Conservation (phyloP, 2,329 filamentous ascomycete genomes). For the Lachnellula occidentalis region DNA sequence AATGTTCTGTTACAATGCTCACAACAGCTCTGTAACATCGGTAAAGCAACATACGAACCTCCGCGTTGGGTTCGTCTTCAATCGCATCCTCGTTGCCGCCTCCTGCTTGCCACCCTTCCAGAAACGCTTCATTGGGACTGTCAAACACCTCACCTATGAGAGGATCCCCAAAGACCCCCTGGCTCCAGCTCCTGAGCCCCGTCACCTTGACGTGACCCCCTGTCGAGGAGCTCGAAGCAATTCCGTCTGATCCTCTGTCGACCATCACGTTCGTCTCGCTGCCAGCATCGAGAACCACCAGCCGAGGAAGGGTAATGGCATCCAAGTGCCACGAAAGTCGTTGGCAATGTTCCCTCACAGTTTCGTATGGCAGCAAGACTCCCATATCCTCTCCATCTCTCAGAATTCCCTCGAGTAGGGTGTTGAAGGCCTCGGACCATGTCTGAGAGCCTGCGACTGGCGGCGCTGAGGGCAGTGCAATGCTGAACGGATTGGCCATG, state of each 20-base stretch:
- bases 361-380: slow-evolving; percentile 51
- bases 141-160: slow-evolving; percentile 47
- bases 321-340: slow-evolving; percentile 47
- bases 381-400: slow-evolving; percentile 56
- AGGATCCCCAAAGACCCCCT: slow-evolving; percentile 55
- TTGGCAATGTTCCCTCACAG: slow-evolving; percentile 47
- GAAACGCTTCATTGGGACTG: slow-evolving; percentile 39
- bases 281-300: slow-evolving; percentile 50
- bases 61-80: slow-evolving; percentile 39
- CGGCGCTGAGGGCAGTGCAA: slow-evolving; percentile 1
- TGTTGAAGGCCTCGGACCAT: slow-evolving; percentile 54
- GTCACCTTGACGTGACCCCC: slow-evolving; percentile 32
- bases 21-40: slow-evolving; percentile 51
- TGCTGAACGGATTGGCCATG: slow-evolving; percentile 17
- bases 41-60: slow-evolving; percentile 49
- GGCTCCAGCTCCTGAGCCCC: slow-evolving; percentile 54
- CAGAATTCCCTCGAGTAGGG: slow-evolving; percentile 49
- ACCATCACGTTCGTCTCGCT: slow-evolving; percentile 48
- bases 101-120: slow-evolving; percentile 37
- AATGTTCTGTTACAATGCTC: slow-evolving; percentile 50
- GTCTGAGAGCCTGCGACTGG: slow-evolving; percentile 31
- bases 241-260: slow-evolving; percentile 11
- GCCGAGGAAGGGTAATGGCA: slow-evolving; percentile 43
- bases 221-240: slow-evolving; percentile 3
- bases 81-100: slow-evolving; percentile 31